These are phyloP conservation scores for Hypoxylon sp. DNA, from an alignment of 2,329 filamentous ascomycete genomes.

Conservation along the genomic window DNA sequence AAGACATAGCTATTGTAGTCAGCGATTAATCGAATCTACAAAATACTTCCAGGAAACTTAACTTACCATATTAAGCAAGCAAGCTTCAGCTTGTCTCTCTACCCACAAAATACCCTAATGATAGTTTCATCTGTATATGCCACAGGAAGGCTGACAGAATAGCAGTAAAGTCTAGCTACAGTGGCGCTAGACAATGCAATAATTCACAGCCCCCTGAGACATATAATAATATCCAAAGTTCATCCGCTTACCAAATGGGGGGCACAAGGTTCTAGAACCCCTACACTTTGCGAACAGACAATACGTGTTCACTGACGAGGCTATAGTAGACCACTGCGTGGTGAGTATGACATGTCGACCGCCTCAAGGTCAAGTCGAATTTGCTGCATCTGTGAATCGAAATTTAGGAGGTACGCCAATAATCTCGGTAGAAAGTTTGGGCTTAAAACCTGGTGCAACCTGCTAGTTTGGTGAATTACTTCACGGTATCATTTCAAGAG, in stretches of 20 bases:
- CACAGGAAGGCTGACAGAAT: not conserved
- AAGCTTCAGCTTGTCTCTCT: not conserved
- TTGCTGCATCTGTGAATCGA: not conserved
- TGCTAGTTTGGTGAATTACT: constrained; percentile 21
- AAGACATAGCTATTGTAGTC: not conserved
- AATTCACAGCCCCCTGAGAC: constrained; percentile 13
- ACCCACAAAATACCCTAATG: not conserved
- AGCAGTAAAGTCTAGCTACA: not conserved
- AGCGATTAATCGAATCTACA: not conserved
- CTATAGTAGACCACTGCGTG: not conserved
- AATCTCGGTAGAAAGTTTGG: constrained; percentile 9
- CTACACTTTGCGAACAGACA: not conserved
- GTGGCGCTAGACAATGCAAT: constrained; percentile 1
- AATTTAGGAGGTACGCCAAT: constrained; percentile 7
- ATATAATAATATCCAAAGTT: not conserved
- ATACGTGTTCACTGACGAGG: not conserved
- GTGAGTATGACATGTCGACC: constrained; percentile 19
- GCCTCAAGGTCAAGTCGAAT: not conserved
- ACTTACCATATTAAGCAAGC: not conserved
- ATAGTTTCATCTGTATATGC: not conserved
- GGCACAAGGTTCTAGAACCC: not conserved
- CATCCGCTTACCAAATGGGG: constrained; percentile 9
- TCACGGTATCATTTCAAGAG: constrained; percentile 20
- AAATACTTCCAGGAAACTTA: not conserved
- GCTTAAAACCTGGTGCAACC: constrained; percentile 10